phyloP scores from a whole-genome alignment of 805 yeast genomes.

The Torulaspora microellipsoides region DNA sequence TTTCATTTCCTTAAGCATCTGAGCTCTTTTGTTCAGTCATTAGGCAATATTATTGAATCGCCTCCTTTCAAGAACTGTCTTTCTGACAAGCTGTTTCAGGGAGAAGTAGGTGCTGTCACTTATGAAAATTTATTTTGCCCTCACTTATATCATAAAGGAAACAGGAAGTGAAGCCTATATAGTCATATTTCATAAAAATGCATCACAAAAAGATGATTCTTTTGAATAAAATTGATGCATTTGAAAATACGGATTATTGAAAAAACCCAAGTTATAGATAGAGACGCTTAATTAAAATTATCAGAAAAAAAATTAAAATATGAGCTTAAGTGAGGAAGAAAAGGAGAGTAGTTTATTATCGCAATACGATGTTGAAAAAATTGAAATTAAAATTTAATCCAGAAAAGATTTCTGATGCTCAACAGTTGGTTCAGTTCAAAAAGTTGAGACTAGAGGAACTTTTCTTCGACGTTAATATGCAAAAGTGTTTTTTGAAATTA shows the following conservation, averaged over 20 bases:
- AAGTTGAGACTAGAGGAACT: slow-evolving; percentile 51
- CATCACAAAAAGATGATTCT: slow-evolving; percentile 17
- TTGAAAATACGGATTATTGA: slow-evolving; percentile 52
- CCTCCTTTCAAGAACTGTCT: slow-evolving; percentile 39
- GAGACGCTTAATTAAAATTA: slow-evolving; percentile 52
- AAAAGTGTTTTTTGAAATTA: slow-evolving; percentile 45
- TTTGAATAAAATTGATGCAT: slow-evolving; percentile 51
- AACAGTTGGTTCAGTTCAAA: slow-evolving; percentile 46
- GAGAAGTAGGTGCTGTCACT: slow-evolving; percentile 13
- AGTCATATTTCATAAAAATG: slow-evolving; percentile 35
- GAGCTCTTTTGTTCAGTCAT: too few species aligned
- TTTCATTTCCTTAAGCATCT: too few species aligned
- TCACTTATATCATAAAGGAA: slow-evolving; percentile 18
- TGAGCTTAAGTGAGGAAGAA: slow-evolving; percentile 53
- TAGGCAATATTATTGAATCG: slow-evolving; percentile 23
- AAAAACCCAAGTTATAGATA: slow-evolving; percentile 52
- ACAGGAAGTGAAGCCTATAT: slow-evolving; percentile 30
- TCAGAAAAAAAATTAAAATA: slow-evolving; percentile 47
- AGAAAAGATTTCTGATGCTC: slow-evolving; percentile 47
- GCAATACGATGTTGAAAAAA: slow-evolving; percentile 57
- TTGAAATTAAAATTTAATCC: slow-evolving; percentile 54
- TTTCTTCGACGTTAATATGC: slow-evolving; percentile 41
- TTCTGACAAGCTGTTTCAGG: slow-evolving; percentile 12
- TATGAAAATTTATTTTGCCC: slow-evolving; percentile 13
- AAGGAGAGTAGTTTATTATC: slow-evolving; percentile 44